Base-by-base conservation (phyloP, 1,139 yeast species). In the Candida glucosophila region DNA sequence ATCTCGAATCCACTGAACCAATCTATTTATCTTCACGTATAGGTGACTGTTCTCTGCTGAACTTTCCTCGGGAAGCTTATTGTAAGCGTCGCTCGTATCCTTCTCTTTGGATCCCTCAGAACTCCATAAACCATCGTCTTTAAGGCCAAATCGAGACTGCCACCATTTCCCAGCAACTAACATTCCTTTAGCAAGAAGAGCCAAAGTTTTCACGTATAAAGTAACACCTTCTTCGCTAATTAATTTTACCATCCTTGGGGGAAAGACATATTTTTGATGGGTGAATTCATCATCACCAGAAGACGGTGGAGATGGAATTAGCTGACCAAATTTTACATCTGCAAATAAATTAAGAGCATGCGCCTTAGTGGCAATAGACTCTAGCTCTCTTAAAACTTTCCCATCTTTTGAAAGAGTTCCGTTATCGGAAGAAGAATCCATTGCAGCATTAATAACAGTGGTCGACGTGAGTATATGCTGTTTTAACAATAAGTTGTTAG, bases 1-100 rank as follows among this genome's bases (percentile, higher is more conserved):
- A 31, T 80, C 88, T 33, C 97, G 68, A 6, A 83, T 75, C 95
- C 96, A 86, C 52, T 90, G 96, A 5, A 90, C 95, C 28, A 83
- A 60, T 29, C 80, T 78, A 44, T 83, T 83, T 40, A 90, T 64
- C 31, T 73, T 69, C 4, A 55, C 44, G n/a, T n/a, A n/a, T n/a
- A n/a, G n/a, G n/a, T n/a, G n/a, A n/a, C n/a, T n/a, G n/a, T n/a
- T n/a, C n/a, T n/a, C n/a, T n/a, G n/a, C n/a, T 2, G 65, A 50
- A 3, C 36, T 36, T 13, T 45, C 49, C 13, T 17, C 20, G 12
- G 15, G 10, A 6, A 27, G 12, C 11, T 19, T 15, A 12, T 17
- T 30, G 12, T 19, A 14, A 24, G 34, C 12, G 19, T 21, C 19
- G 15, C 22, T 24, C 9, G 15, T 11, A 13, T 22, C 17, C 12